These are phyloP conservation scores for Ceratopteris richardii DNA, from an alignment of 75 land plant genomes.

Conservation along the genomic window DNA sequence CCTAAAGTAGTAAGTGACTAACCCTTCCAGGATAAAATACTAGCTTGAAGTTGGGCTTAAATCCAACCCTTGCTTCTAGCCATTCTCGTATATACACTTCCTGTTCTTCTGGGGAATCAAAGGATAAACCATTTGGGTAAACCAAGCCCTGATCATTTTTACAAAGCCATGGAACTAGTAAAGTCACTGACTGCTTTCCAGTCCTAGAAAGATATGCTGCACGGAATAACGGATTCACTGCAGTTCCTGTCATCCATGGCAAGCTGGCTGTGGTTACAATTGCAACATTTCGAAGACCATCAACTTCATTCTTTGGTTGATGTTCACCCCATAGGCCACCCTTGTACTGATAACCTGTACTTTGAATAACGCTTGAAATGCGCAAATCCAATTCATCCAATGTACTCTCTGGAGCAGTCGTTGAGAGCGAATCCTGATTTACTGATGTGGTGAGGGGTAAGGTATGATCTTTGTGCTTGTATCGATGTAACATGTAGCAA, in stretches of 20 bases:
- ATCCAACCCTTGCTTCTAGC: constrained; percentile 87
- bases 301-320: constrained; percentile 18
- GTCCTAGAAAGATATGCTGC: constrained; percentile 84
- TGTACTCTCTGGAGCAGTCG: constrained; percentile 25
- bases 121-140: constrained; percentile 72
- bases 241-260: constrained; percentile 99
- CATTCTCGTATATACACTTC: constrained; percentile 81
- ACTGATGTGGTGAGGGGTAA: constrained; percentile 16
- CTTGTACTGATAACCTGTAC: constrained; percentile 77
- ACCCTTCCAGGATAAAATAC: constrained; percentile 99
- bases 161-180: constrained; percentile 95
- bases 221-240: constrained; percentile 89
- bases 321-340: constrained; percentile 61
- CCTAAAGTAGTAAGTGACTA: too few species aligned
- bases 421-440: constrained; percentile 12
- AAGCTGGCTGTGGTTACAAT: constrained; percentile 97
- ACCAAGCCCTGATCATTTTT: constrained; percentile 77
- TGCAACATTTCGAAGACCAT: constrained; percentile 70
- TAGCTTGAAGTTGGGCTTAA: constrained; percentile 80
- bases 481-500: constrained; percentile 60
- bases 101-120: constrained; percentile 85
- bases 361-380: constrained; percentile 86
- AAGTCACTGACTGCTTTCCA: constrained; percentile 78
- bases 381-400: constrained; percentile 75
- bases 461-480: constrained; percentile 50